These are phyloP conservation scores for Neoboletus magnificus DNA, from an alignment of 768 basidiomycete species.

Conservation along the genomic window DNA sequence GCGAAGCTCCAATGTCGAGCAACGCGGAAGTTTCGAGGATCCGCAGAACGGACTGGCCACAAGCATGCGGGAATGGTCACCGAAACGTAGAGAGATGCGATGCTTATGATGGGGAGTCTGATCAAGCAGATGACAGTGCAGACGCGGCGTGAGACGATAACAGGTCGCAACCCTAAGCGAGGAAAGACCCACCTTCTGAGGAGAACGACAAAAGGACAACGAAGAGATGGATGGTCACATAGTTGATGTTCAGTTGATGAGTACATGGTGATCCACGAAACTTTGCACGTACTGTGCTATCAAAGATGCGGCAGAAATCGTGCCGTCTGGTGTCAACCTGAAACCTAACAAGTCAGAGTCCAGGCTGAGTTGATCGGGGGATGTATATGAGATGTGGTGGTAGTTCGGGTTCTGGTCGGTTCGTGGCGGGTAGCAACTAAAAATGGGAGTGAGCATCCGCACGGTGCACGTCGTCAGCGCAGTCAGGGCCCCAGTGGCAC, in stretches of 20 bases:
- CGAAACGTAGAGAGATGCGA: constrained; percentile 9
- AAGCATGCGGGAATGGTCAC: constrained; percentile 24
- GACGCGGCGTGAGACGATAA: constrained; percentile 10
- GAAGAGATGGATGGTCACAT: constrained; percentile 5
- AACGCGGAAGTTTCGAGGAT: neutral
- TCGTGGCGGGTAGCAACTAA: constrained; percentile 12
- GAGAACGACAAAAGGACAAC: neutral
- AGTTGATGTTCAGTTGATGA: neutral
- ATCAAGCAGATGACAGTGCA: neutral
- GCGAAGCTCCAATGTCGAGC: neutral
- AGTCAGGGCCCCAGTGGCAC: constrained; percentile 21
- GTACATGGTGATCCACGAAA: neutral
- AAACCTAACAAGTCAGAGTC: neutral
- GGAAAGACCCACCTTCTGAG: neutral
- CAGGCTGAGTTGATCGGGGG: neutral
- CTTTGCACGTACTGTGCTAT: neutral
- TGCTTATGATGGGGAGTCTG: neutral
- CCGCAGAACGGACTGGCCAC: constrained; percentile 1
- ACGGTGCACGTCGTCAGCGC: constrained; percentile 32
- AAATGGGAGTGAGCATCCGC: constrained; percentile 17
- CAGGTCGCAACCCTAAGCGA: constrained; percentile 4
- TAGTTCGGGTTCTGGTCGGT: neutral
- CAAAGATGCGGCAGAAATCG: neutral
- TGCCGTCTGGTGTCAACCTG: neutral
- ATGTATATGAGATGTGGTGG: neutral